A percentile compares a stretch with the other conserved stretches of the same genome.
Evolutionary conservation across 768 basidiomycete genomes (phyloP).

Genomic region (Coprinopsis strossmayeri): DNA sequence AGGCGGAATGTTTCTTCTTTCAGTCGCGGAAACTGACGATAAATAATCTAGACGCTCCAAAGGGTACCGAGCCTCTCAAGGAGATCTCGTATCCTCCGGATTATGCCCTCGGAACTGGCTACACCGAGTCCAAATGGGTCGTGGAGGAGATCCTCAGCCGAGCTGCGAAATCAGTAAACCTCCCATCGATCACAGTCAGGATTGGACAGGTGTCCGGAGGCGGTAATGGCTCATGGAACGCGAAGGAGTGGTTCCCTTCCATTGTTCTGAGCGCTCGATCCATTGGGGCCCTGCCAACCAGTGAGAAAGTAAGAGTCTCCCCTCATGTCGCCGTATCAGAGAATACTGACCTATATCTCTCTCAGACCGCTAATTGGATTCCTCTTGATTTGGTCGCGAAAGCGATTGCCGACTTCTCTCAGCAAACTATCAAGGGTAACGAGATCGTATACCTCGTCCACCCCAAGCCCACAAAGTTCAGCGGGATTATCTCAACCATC

Average conservation of each 20-base stretch:
- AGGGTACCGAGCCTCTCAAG: neutral
- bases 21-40: neutral
- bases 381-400: slow-evolving; percentile 23
- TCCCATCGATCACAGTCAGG: slow-evolving; percentile 30
- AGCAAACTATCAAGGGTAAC: too few relatives aligned
- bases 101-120: slow-evolving; percentile 2
- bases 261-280: neutral
- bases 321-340: neutral
- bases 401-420: neutral
- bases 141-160: slow-evolving; percentile 26
- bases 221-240: slow-evolving; percentile 35
- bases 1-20: neutral
- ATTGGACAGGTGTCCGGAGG: slow-evolving; percentile 41
- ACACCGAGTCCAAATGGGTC: slow-evolving; percentile 8
- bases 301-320: neutral
- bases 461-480: too few relatives aligned
- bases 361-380: slow-evolving; percentile 20
- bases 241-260: slow-evolving; percentile 36
- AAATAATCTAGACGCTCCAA: neutral
- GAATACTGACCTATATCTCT: neutral
- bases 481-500: too few relatives aligned
- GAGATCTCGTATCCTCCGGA: neutral
- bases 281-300: neutral
- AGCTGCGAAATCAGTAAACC: slow-evolving; percentile 20
- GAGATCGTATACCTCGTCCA: too few relatives aligned